Percentiles rank a stretch among this genome's conserved stretches.
Conservation (phyloP, 2,329 filamentous ascomycete genomes). For the Purpureocillium lavendulum region DNA sequence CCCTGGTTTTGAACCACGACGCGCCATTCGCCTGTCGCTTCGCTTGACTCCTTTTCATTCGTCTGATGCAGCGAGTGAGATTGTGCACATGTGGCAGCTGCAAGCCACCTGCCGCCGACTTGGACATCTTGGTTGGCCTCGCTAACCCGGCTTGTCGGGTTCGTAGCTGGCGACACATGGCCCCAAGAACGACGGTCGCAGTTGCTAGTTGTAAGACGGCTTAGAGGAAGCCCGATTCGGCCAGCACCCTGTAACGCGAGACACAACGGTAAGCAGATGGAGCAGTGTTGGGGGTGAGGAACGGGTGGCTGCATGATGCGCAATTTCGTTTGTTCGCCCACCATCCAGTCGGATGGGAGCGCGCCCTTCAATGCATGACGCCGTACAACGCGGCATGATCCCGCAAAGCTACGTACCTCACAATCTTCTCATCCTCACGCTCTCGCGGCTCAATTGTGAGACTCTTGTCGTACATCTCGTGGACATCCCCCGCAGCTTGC, state of each 20-base stretch:
- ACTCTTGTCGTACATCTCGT: slow-evolving; percentile 99
- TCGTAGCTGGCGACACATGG: too few relatives aligned
- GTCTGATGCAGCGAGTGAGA: too few relatives aligned
- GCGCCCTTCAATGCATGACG: slow-evolving; percentile 1
- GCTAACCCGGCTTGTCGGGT: too few relatives aligned
- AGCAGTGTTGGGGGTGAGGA: slow-evolving; percentile 8
- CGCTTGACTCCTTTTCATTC: too few relatives aligned
- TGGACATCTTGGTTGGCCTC: too few relatives aligned
- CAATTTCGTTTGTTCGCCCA: background rate
- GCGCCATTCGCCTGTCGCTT: too few relatives aligned
- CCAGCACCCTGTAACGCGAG: slow-evolving; percentile 39
- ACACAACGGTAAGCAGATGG: slow-evolving; percentile 1
- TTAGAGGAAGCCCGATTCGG: slow-evolving; percentile 54
- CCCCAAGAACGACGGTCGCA: too few relatives aligned
- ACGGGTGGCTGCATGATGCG: slow-evolving; percentile 1
- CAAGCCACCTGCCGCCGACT: too few relatives aligned
- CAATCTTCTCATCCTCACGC: slow-evolving; percentile 98
- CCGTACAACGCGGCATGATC: slow-evolving; percentile 15
- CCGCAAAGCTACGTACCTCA: slow-evolving; percentile 60
- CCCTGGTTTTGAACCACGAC: too few relatives aligned
- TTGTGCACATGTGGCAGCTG: too few relatives aligned
- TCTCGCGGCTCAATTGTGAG: slow-evolving; percentile 88
- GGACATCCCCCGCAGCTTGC: slow-evolving; percentile 89
- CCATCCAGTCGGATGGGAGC: background rate
- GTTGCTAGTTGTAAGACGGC: background rate